A percentile compares a stretch with the other conserved stretches of the same genome.
Conservation (phyloP, 805 yeast species). For the Suhomyces vadensis region DNA sequence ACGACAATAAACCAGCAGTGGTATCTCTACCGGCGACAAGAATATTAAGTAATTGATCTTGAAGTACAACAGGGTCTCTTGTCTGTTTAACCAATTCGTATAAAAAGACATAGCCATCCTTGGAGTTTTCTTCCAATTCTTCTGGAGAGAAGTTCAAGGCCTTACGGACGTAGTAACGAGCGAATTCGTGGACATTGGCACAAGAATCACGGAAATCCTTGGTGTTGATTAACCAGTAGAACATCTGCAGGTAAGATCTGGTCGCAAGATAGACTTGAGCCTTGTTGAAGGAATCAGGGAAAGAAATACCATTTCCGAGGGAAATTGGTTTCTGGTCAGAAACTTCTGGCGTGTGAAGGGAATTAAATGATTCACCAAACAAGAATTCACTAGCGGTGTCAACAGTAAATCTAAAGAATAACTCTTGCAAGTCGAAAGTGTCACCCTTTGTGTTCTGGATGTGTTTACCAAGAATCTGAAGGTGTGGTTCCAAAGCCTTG, state of each 20-base stretch:
- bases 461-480: conserved; percentile 19
- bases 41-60: conserved; percentile 29
- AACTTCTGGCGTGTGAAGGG: conserved; percentile 27
- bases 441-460: conserved; percentile 21
- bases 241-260: conserved; percentile 31
- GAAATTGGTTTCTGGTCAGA: conserved; percentile 5
- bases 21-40: conserved; percentile 33
- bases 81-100: conserved; percentile 30
- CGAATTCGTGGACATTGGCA: conserved; percentile 32
- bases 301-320: conserved; percentile 26
- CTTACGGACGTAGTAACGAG: conserved; percentile 17
- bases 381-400: conserved; percentile 45
- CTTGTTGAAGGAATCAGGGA: conserved; percentile 36
- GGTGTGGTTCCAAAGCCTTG: conserved; percentile 24
- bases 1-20: conserved; percentile 30
- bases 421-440: conserved; percentile 35
- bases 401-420: conserved; percentile 35
- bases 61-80: conserved; percentile 24
- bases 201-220: conserved; percentile 31
- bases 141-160: conserved; percentile 17
- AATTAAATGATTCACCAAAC: conserved; percentile 39
- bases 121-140: conserved; percentile 15
- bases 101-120: conserved; percentile 27
- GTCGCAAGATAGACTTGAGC: conserved; percentile 36
- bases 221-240: conserved; percentile 21